Evolutionary conservation across 768 basidiomycete genomes (phyloP).

Genomic region (Russula griseocarnosa): DNA sequence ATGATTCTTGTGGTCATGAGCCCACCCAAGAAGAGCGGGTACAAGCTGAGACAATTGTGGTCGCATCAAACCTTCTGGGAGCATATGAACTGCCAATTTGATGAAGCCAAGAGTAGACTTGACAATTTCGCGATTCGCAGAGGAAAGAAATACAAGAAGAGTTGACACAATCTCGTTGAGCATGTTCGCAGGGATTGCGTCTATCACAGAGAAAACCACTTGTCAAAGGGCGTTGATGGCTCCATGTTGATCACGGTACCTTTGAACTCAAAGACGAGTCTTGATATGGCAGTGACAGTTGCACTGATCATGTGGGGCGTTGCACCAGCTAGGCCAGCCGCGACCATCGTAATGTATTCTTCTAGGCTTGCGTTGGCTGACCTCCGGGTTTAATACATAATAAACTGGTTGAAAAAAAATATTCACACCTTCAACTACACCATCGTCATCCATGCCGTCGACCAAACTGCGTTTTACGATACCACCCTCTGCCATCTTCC

Average conservation of each 20-base stretch:
- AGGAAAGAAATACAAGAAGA: conserved; percentile 84
- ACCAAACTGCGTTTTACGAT: conserved; percentile 70
- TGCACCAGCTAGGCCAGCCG: conserved; percentile 88
- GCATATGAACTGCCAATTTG: conserved; percentile 87
- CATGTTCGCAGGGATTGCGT: conserved; percentile 64
- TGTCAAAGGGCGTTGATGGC: neutral
- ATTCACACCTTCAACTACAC: conserved; percentile 38
- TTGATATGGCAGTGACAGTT: conserved; percentile 88
- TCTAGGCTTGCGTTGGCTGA: conserved; percentile 70
- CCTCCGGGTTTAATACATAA: neutral
- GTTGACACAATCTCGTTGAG: conserved; percentile 83
- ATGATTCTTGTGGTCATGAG: conserved; percentile 97
- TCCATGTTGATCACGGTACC: conserved; percentile 41
- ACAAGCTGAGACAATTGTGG: conserved; percentile 77
- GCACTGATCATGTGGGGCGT: conserved; percentile 99
- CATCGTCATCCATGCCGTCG: conserved; percentile 79
- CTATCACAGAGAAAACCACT: conserved; percentile 37
- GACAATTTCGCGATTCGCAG: conserved; percentile 95
- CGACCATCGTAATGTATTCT: conserved; percentile 96
- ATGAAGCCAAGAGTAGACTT: conserved; percentile 94
- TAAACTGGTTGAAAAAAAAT: conserved; percentile 25
- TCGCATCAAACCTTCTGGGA: conserved; percentile 65
- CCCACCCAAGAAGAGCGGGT: conserved; percentile 83
- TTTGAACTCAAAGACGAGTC: conserved; percentile 94
- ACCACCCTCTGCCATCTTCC: conserved; percentile 86